These are phyloP conservation scores for Trichaptum fuscoviolaceum DNA, from an alignment of 768 basidiomycete species.

Conservation along the genomic window DNA sequence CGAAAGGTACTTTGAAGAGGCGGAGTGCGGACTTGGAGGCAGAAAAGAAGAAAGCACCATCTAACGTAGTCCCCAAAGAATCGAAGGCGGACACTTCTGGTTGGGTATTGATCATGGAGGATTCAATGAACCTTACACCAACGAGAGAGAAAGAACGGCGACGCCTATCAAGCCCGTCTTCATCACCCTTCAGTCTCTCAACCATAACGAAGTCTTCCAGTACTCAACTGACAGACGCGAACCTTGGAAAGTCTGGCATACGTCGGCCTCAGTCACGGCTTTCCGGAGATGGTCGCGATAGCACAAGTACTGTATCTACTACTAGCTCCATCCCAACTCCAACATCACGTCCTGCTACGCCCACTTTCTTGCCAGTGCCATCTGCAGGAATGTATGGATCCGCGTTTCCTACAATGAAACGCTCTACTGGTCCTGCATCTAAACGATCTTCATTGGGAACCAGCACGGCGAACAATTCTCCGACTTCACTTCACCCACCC, in stretches of 20 bases:
- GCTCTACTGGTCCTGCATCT: conserved; percentile 50
- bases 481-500: conserved; percentile 7
- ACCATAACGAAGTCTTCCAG: conserved; percentile 33
- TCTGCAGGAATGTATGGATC: conserved; percentile 44
- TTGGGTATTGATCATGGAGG: conserved; percentile 89
- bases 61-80: conserved; percentile 27
- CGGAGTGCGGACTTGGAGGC: conserved; percentile 25
- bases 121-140: conserved; percentile 67
- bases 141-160: conserved; percentile 50
- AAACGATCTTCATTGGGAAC: conserved; percentile 65
- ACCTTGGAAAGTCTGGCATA: conserved; percentile 33
- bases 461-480: conserved; percentile 29
- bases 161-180: conserved; percentile 57
- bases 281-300: conserved; percentile 43
- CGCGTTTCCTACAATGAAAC: conserved; percentile 46
- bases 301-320: conserved; percentile 47
- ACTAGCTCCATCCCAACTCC: conserved; percentile 62
- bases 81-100: conserved; percentile 64
- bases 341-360: conserved; percentile 66
- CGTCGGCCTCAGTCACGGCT: conserved; percentile 70
- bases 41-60: conserved; percentile 19
- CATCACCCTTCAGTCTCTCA: conserved; percentile 37
- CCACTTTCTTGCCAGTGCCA: conserved; percentile 72
- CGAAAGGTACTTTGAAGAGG: conserved; percentile 34
- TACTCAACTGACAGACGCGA: conserved; percentile 24